Percentiles rank a stretch among this genome's conserved stretches.
Evolutionary conservation across 1,284 basidiomycete genomes (phyloP).

Genomic region (Ustilago sp.): DNA sequence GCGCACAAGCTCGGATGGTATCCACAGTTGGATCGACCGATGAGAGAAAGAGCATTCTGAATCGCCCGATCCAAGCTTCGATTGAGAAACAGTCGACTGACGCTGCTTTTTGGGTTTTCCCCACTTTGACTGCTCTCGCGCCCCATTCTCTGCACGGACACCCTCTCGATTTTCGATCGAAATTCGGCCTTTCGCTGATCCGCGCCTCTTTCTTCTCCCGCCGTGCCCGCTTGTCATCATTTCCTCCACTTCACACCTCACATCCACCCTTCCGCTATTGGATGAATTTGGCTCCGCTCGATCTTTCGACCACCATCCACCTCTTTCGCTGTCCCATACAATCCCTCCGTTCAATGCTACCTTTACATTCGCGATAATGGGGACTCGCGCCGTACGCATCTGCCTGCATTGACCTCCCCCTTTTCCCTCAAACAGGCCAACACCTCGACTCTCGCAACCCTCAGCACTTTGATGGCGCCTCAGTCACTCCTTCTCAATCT

Average conservation of each 20-base stretch:
- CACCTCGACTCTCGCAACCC: conserved; percentile 25
- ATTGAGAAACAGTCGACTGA: conserved; percentile 12
- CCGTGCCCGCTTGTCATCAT: neutral
- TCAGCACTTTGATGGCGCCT: conserved; percentile 62
- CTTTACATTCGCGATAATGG: neutral
- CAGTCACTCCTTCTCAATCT: conserved; percentile 70
- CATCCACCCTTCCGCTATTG: neutral
- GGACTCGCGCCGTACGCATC: neutral
- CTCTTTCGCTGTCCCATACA: neutral
- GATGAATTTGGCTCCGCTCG: neutral
- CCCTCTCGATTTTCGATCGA: neutral
- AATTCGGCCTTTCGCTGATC: conserved; percentile 8
- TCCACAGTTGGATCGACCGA: neutral
- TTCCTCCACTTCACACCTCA: conserved; percentile 15
- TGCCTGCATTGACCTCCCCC: neutral
- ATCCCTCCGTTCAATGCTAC: neutral
- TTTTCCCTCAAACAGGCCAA: conserved; percentile 9
- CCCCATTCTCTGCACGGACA: neutral
- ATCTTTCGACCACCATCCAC: neutral
- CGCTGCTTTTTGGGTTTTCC: conserved; percentile 1
- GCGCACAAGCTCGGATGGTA: neutral
- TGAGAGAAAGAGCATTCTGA: conserved; percentile 2
- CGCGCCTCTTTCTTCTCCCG: neutral
- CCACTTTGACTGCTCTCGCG: conserved; percentile 3
- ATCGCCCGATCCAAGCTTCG: neutral